Evolutionary conservation across 768 basidiomycete species (phyloP), one percentile per base, ranked within the genome.

Genomic region (Kwoniella dendrophila): DNA sequence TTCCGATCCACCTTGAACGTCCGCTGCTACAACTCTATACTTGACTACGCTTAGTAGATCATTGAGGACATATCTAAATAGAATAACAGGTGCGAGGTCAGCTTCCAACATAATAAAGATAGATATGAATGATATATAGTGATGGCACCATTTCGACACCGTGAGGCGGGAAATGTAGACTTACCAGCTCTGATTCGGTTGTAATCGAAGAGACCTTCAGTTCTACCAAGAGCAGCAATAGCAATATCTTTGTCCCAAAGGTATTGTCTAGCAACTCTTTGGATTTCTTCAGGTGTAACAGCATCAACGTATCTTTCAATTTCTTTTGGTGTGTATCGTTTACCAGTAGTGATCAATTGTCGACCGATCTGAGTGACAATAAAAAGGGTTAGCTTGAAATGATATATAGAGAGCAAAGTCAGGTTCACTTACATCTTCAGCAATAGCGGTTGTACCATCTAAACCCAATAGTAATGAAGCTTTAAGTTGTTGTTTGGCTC

Each of bases 401-500:
- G 18, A n/a, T 4, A 43, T 22, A 27, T 27, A 16, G 40, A 43
- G 34, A 30, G 49, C 27, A 20, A 48, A 36, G n/a, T 22, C 22
- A 36, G 1, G 14, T 14, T 11, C 20, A 76, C 77, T 73, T 54
- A 78, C 77, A 74, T 99, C 96, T 83, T 99, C 96, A 33, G 96
- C 95, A 64, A 94, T 85, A 54, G 93, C 92, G 32, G 93, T 97
- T 18, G 92, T 89, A n/a, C 96, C 96, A 72, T 98, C 96, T 43
- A 98, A 83, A 61, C 88, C 84, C 51, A 99, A 86, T 43, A 99
- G 83, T 68, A 98, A 82, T 59, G 88, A 89, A 54, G 95, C 94
- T 84, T 98, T 99, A 70, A 98, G 87, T 82, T 98, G 96, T 76
- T 90, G 92, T 86, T 99, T 99, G 53, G 95, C 93, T 48, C 96